Evolutionary conservation across 2,329 filamentous ascomycete genomes (phyloP).

Genomic region (Ascosphaera acerosa): DNA sequence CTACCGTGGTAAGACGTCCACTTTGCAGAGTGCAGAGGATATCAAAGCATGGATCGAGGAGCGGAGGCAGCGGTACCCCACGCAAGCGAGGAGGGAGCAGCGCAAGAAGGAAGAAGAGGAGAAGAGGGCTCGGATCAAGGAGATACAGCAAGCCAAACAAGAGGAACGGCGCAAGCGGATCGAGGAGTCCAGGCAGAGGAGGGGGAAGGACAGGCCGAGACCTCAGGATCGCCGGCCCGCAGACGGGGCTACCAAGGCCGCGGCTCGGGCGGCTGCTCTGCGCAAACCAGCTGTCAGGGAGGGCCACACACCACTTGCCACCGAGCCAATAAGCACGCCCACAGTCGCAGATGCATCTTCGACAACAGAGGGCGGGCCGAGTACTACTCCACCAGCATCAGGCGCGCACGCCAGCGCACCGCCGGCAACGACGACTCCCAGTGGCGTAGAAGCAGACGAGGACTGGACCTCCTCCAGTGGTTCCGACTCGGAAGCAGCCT

Average conservation of each 20-base stretch:
- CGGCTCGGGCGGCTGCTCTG: constrained; percentile 18
- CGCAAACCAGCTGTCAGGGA: constrained; percentile 35
- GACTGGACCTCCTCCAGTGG: constrained; percentile 18
- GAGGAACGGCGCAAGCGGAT: constrained; percentile 20
- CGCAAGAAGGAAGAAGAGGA: constrained; percentile 21
- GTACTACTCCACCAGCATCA: neutral
- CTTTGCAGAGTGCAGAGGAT: constrained; percentile 34
- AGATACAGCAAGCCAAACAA: constrained; percentile 27
- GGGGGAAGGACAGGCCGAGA: constrained; percentile 10
- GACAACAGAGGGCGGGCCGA: neutral
- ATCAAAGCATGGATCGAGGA: constrained; percentile 60
- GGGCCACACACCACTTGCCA: neutral
- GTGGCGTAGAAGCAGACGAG: constrained; percentile 4
- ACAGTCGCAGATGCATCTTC: neutral
- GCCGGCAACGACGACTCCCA: neutral
- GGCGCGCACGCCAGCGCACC: neutral
- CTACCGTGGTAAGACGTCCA: constrained; percentile 29
- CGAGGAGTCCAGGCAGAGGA: constrained; percentile 15
- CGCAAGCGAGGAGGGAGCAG: constrained; percentile 35
- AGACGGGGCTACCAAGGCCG: constrained; percentile 14
- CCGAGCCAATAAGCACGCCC: neutral
- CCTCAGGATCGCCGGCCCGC: constrained; percentile 8
- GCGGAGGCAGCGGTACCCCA: constrained; percentile 57
- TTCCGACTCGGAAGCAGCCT: constrained; percentile 8
- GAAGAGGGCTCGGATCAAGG: constrained; percentile 37